Conservation (phyloP, 2,329 filamentous ascomycete species). For the Colletotrichum sansevieriae region DNA sequence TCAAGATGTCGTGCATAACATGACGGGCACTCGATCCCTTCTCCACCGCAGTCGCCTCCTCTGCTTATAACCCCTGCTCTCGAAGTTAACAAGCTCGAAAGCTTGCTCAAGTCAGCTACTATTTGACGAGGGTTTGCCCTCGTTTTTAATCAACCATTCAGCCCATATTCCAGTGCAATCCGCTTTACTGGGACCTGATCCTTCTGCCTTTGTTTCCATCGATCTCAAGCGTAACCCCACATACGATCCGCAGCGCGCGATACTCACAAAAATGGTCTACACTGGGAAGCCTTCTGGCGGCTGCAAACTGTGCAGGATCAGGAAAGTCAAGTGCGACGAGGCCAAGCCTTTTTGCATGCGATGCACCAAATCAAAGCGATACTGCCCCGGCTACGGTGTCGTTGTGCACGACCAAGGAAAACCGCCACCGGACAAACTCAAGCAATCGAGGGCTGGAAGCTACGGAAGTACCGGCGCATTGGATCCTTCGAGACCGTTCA, state of each 20-base stretch:
- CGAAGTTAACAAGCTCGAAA: slow-evolving; percentile 9
- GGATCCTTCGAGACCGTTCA: background rate
- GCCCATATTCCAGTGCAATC: background rate
- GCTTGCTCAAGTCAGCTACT: slow-evolving; percentile 22
- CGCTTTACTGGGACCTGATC: background rate
- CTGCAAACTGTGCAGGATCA: slow-evolving; percentile 56
- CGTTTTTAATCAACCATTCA: background rate
- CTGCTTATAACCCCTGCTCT: slow-evolving; percentile 10
- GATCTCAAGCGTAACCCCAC: background rate
- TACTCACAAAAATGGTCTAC: slow-evolving; percentile 43
- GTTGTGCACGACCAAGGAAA: slow-evolving; percentile 45
- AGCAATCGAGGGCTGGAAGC: slow-evolving; percentile 20
- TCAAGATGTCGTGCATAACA: background rate
- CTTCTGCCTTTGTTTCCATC: background rate
- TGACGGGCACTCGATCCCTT: slow-evolving; percentile 15
- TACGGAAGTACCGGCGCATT: background rate
- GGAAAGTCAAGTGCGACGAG: slow-evolving; percentile 70
- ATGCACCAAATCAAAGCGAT: slow-evolving; percentile 57
- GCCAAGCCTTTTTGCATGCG: slow-evolving; percentile 64
- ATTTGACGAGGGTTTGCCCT: slow-evolving; percentile 8
- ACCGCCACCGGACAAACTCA: slow-evolving; percentile 37
- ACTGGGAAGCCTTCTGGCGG: slow-evolving; percentile 45
- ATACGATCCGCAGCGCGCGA: background rate
- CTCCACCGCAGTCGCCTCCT: background rate
- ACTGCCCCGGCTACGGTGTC: slow-evolving; percentile 45